phyloP scores from a whole-genome alignment of 2,329 filamentous ascomycete species.

The Trichoderma sp. region DNA sequence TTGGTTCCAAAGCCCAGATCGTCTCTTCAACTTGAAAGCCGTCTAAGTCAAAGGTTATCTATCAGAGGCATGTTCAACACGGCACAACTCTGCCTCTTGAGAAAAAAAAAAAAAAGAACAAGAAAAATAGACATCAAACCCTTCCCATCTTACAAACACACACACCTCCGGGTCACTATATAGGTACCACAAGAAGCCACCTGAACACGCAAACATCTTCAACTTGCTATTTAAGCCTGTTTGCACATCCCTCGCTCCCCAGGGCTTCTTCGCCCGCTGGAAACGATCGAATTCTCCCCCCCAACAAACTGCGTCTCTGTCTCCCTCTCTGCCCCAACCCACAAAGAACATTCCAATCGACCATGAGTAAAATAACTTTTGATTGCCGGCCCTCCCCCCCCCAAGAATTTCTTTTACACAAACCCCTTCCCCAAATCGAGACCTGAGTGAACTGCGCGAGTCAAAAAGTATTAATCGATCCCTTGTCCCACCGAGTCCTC shows the following conservation, averaged over 20 bases:
- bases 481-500: not conserved
- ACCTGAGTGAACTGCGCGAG: not conserved
- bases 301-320: constrained; percentile 2
- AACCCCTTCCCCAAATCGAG: not conserved
- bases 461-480: not conserved
- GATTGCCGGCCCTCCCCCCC: not conserved
- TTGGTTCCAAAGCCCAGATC: not conserved
- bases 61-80: not conserved
- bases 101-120: not conserved
- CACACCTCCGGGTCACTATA: not conserved
- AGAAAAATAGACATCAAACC: not conserved
- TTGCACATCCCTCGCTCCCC: not conserved
- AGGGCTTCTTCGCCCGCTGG: not conserved
- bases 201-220: constrained; percentile 11
- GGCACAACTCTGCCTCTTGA: not conserved
- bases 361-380: constrained; percentile 8
- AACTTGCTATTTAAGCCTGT: constrained; percentile 13
- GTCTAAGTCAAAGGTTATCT: not conserved
- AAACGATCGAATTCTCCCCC: not conserved
- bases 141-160: not conserved
- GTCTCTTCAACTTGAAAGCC: not conserved
- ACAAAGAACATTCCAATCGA: not conserved
- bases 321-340: not conserved
- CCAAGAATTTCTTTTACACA: not conserved
- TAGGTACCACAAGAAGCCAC: not conserved